Conservation (phyloP, 805 yeast species). For the Sugiyamaella lignohabitans region DNA sequence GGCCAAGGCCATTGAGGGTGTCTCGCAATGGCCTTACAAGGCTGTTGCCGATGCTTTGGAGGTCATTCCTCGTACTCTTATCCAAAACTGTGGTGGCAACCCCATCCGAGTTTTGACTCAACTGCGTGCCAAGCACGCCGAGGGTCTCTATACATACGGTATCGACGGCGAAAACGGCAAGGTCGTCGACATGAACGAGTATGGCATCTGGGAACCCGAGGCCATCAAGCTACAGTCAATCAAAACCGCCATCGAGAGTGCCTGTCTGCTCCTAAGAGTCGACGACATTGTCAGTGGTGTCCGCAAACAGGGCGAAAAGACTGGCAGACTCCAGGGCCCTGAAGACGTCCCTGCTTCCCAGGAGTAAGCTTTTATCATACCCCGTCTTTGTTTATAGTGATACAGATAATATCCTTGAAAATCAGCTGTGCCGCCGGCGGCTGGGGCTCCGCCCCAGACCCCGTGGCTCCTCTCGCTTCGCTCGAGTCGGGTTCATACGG, state of each 20-base stretch:
- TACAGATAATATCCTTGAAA: too few species aligned
- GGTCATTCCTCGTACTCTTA: conserved; percentile 93
- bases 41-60: conserved; percentile 99
- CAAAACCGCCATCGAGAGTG: conserved; percentile 97
- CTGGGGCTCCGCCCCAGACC: background rate
- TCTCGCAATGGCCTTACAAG: conserved; percentile 97
- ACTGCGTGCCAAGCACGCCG: conserved; percentile 93
- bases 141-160: conserved; percentile 80
- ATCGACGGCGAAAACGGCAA: conserved; percentile 93
- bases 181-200: conserved; percentile 89
- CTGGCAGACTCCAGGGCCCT: conserved; percentile 9
- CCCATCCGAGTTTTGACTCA: conserved; percentile 85
- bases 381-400: too few species aligned
- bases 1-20: conserved; percentile 89
- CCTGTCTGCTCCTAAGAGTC: conserved; percentile 87
- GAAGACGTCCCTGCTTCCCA: conserved; percentile 1
- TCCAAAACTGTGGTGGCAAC: conserved; percentile 97
- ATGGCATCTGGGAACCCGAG: conserved; percentile 99
- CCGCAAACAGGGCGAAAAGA: conserved; percentile 39
- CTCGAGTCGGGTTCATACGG: too few species aligned
- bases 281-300: conserved; percentile 98
- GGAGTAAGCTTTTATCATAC: background rate
- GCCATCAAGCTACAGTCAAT: conserved; percentile 94
- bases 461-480: background rate
- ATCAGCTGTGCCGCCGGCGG: background rate